Base-by-base conservation (phyloP, 2,329 filamentous ascomycete species). In the Triangularia setosa region DNA sequence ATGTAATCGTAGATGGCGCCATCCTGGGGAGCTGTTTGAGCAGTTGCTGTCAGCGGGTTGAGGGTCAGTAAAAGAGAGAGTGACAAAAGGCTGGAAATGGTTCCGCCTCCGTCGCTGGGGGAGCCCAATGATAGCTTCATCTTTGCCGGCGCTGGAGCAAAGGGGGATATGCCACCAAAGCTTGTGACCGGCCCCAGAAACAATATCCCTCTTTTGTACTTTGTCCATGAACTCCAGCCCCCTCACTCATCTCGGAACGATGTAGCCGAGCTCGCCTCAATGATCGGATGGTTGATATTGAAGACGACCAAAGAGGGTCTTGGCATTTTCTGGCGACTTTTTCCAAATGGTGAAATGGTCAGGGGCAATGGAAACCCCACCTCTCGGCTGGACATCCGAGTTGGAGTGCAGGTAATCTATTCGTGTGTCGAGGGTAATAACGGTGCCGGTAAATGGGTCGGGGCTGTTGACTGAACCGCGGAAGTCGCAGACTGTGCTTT, bases 1-100 rank as follows among this genome's bases (percentile, higher is more conserved):
- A 85, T 77, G 74, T 84, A 86, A 66, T 85, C 83, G 70, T 85
- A 85, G n/a, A 61, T 55, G 18, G 61, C 64, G 30, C 60, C 60
- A 52, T 62, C 60, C 2, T 12, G 16, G n/a, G 60, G 60, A 2
- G 60, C 60, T 5, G 60, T 58, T 33, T 63, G 60, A 23, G 56
- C 64, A 25, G 28, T 53, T 6, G 30, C 60, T 18, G 56, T 33
- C 4, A 60, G 48, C 8, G 25, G 55, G 48, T 58, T 57, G 23
- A 62, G 30, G 5, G 52, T 27, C 9, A 28, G 21, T 1, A 65
- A 35, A 6, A 66, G 64, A n/a, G 64, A 28, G 9, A 62, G 52
- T 12, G 64, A 60, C 14, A 63, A 25, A 28, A 67, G 33, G 11
- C 54, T 33, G 53, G 25, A 24, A 35, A 64, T 53, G 54, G 33